Percentiles rank a stretch among this genome's conserved stretches.
phyloP scores from a whole-genome alignment of 129 eudicot genomes.

The Silybum marianum region DNA sequence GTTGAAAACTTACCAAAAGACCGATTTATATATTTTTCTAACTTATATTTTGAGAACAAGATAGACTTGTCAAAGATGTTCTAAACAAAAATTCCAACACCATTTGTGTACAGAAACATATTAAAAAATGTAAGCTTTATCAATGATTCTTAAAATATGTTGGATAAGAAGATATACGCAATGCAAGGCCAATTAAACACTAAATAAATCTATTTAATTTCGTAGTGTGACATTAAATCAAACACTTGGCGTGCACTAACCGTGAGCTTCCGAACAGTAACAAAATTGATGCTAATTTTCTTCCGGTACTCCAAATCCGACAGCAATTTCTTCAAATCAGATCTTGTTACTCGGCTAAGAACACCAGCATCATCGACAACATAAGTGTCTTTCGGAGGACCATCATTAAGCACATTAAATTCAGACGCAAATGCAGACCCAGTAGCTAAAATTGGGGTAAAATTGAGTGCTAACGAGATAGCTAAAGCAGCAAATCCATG shows the following conservation, averaged over 20 bases:
- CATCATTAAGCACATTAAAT: slow-evolving; percentile 84
- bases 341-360: slow-evolving; percentile 79
- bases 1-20: not conserved
- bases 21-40: not conserved
- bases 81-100: not conserved
- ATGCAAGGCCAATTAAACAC: not conserved
- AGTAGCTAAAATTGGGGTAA: slow-evolving; percentile 50
- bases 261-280: slow-evolving; percentile 95
- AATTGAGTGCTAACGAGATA: slow-evolving; percentile 79
- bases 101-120: not conserved
- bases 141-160: not conserved
- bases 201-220: not conserved
- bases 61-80: not conserved
- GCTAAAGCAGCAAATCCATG: slow-evolving; percentile 93
- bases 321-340: slow-evolving; percentile 83
- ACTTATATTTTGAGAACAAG: not conserved
- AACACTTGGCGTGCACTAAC: slow-evolving; percentile 50
- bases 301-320: slow-evolving; percentile 92
- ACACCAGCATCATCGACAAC: slow-evolving; percentile 99
- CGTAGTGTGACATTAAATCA: not conserved
- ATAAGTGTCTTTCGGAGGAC: slow-evolving; percentile 83
- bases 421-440: slow-evolving; percentile 81
- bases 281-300: slow-evolving; percentile 69
- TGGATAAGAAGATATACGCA: not conserved
- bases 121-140: not conserved